Base-by-base conservation (phyloP, 176 grass and related monocot species). In the Triticum urartu region DNA sequence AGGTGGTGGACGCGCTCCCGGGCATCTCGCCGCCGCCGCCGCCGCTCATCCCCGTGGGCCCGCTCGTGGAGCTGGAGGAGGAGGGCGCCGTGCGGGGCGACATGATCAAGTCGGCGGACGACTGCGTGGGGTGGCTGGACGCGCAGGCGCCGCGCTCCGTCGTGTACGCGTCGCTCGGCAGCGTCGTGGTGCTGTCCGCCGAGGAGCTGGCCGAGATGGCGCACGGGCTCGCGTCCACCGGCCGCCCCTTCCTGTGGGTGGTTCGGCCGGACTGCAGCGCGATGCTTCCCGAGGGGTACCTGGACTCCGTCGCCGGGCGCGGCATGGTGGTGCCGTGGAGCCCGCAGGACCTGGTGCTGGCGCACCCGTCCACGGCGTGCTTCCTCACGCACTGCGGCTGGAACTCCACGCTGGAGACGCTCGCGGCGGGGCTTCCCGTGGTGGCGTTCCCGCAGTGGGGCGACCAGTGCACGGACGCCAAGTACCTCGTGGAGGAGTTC, bases 341-440 rank as follows among this genome's bases (percentile, higher is more conserved):
- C 83, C 91, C 95, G 17, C 92, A 97, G 87, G 92, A 93, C 21
- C 82, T 34, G 14, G 95, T 97, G 39, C 91, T 97, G 6, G 78
- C 64, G 33, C 95, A 98, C 78, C 6, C 61, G 14, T 36, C 95
- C 0, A 79, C 88, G 0, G 95, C 81, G 11, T 95, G 93, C 86
- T 98, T 98, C 83, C 69, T 98, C 62, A 95, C 93, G 69, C 93
- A 98, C 88, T 95, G 95, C 78, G 95, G 95, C 1, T 95, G 93
- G 95, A 98, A 95, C 91, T 98, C 95, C 5, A 89, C 83, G 36
- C 85, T 92, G 14, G 95, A 98, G 91, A 93, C 89, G 24, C 21
- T 97, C 3, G 84, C 92, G 21, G 89, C 89, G 0, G 95, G 95
- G 1, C 85, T 95, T 28, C 92, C 95, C 4, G 92, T 97, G 52